Evolutionary conservation across 495 filamentous ascomycete species (phyloP).

Genomic region (Delitschia confertaspora): DNA sequence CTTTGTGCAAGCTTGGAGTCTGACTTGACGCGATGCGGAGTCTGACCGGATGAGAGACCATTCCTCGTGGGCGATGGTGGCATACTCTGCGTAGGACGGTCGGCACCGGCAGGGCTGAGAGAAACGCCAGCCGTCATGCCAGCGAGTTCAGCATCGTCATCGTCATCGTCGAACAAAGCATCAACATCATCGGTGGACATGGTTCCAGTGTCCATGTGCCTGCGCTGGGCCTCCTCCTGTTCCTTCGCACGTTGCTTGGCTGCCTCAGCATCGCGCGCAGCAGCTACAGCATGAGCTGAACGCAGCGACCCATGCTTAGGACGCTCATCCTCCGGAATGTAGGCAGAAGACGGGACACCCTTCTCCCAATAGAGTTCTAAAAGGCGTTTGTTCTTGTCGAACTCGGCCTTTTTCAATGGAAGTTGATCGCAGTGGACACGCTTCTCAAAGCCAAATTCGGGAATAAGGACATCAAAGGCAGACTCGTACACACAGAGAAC

Average conservation of each 20-base stretch:
- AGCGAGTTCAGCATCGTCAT: slow-evolving; percentile 65
- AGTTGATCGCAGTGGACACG: slow-evolving; percentile 97
- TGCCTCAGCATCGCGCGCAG: slow-evolving; percentile 69
- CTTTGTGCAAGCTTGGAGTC: slow-evolving; percentile 80
- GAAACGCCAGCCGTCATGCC: slow-evolving; percentile 81
- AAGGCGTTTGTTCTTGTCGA: slow-evolving; percentile 85
- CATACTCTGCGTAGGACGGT: slow-evolving; percentile 87
- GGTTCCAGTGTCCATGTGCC: slow-evolving; percentile 86
- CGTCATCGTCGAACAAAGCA: slow-evolving; percentile 86
- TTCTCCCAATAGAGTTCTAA: slow-evolving; percentile 99
- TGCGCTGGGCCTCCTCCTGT: slow-evolving; percentile 74
- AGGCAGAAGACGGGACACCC: slow-evolving; percentile 90
- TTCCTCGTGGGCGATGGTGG: slow-evolving; percentile 83
- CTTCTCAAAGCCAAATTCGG: slow-evolving; percentile 98
- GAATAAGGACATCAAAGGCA: slow-evolving; percentile 95
- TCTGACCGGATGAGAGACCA: slow-evolving; percentile 53
- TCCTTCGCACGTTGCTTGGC: slow-evolving; percentile 70
- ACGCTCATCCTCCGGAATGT: slow-evolving; percentile 93
- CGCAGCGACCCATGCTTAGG: slow-evolving; percentile 66
- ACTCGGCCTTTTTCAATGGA: slow-evolving; percentile 96
- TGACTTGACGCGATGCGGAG: slow-evolving; percentile 79
- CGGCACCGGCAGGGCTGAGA: slow-evolving; percentile 50
- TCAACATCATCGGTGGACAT: slow-evolving; percentile 85
- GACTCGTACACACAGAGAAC: slow-evolving; percentile 98
- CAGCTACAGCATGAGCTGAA: slow-evolving; percentile 63